Conservation (phyloP, 202 grass and related monocot species). For the Carex sylvatica region DNA sequence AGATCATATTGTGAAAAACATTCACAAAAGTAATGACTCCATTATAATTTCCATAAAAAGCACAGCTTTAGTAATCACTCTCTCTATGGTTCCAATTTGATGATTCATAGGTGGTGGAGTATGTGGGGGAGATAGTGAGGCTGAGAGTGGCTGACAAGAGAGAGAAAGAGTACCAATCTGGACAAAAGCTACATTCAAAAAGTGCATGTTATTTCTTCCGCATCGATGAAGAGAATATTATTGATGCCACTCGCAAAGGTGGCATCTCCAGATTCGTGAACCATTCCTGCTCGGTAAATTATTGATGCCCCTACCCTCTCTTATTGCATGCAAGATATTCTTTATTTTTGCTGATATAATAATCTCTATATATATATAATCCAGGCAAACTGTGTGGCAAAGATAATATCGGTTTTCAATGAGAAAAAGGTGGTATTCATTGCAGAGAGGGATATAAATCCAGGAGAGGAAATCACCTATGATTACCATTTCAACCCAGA, state of each 20-base stretch:
- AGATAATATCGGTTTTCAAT: slow-evolving; percentile 77
- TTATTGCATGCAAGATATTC: background rate
- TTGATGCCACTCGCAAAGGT: slow-evolving; percentile 90
- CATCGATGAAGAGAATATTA: slow-evolving; percentile 85
- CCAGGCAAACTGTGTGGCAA: slow-evolving; percentile 88
- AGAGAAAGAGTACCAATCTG: slow-evolving; percentile 80
- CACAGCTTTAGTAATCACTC: background rate
- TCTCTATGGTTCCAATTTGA: background rate
- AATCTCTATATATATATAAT: background rate
- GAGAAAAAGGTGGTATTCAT: slow-evolving; percentile 98
- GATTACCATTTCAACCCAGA: slow-evolving; percentile 93
- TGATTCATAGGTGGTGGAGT: slow-evolving; percentile 58
- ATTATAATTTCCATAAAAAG: background rate
- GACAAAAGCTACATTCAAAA: slow-evolving; percentile 74
- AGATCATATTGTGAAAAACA: background rate
- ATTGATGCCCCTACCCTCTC: background rate
- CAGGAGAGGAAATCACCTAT: slow-evolving; percentile 90
- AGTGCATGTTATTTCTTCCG: slow-evolving; percentile 89
- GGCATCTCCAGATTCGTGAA: slow-evolving; percentile 94
- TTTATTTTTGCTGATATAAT: slow-evolving; percentile 23
- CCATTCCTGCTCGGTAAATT: slow-evolving; percentile 75
- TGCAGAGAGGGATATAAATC: slow-evolving; percentile 84
- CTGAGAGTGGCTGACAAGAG: slow-evolving; percentile 79
- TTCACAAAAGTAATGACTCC: background rate
- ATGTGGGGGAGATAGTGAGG: slow-evolving; percentile 83